Conservation (phyloP, 148 eudicot genomes). For the Vaccinium macrocarpon region DNA sequence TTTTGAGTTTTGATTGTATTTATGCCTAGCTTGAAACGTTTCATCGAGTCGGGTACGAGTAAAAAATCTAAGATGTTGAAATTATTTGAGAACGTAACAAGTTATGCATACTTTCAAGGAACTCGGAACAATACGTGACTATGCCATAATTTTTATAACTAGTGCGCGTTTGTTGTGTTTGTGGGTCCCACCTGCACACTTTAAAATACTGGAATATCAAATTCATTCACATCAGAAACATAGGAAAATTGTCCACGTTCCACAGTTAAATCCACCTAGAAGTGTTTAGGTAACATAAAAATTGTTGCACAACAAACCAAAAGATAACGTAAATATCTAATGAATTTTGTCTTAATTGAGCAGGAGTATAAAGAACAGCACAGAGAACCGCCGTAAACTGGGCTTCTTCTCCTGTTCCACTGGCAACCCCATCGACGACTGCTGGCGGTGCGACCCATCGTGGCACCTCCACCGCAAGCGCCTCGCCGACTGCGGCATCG, state of each 20-base stretch:
- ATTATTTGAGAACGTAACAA: no score
- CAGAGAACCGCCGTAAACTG: conserved; percentile 61
- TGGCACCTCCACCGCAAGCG: conserved; percentile 77
- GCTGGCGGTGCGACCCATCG: conserved; percentile 85
- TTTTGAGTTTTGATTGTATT: background rate
- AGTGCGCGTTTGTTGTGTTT: no score
- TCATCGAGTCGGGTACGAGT: background rate
- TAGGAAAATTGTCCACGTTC: background rate
- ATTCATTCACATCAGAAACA: background rate
- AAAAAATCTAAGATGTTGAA: no score
- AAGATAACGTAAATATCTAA: background rate
- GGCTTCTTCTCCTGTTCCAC: conserved; percentile 84
- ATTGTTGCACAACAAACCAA: no score
- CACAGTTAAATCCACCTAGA: background rate
- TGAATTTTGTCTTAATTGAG: background rate
- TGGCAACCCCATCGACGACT: conserved; percentile 86
- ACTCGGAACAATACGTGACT: no score
- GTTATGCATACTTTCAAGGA: no score
- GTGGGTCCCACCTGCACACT: no score
- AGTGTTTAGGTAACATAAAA: no score
- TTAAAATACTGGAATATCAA: no score
- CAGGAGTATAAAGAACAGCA: conserved; percentile 81
- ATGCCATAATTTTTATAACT: no score
- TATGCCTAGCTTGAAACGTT: background rate
- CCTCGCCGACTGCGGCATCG: conserved; percentile 78